A percentile compares a stretch with the other conserved stretches of the same genome.
Conservation (phyloP, 108 stramenopile species). For the Mayamaea pseudoterrestris region DNA sequence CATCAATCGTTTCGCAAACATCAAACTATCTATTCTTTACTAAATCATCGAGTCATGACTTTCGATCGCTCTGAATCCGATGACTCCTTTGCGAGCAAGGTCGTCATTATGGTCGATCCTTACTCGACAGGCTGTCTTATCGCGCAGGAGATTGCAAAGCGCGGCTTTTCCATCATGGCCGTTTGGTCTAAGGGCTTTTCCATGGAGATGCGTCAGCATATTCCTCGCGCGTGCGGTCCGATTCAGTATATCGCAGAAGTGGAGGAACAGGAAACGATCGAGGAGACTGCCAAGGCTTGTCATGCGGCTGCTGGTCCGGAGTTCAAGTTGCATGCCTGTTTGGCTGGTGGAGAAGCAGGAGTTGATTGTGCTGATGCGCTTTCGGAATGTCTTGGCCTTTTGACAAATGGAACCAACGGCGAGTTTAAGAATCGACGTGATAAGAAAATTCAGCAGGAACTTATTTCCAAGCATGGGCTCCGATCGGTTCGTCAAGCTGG, state of each 20-base stretch:
- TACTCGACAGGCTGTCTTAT: conserved; percentile 79
- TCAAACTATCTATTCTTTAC: no score
- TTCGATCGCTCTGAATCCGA: no score
- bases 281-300: conserved; percentile 21
- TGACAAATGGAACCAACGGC: conserved; percentile 62
- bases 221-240: conserved; percentile 38
- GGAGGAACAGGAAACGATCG: conserved; percentile 31
- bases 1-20: no score
- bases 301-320: neutral
- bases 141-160: conserved; percentile 62
- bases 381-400: conserved; percentile 42
- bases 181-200: conserved; percentile 56
- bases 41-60: no score
- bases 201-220: conserved; percentile 66
- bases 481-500: conserved; percentile 79
- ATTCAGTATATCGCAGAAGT: conserved; percentile 50
- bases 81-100: no score
- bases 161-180: conserved; percentile 61
- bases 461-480: conserved; percentile 52
- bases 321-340: conserved; percentile 27
- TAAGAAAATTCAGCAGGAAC: conserved; percentile 78
- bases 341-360: conserved; percentile 80
- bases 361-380: conserved; percentile 65
- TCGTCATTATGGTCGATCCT: conserved; percentile 75
- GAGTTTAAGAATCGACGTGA: conserved; percentile 63